Conservation (phyloP, 495 filamentous ascomycete species). For the Bombardia bombarda region DNA sequence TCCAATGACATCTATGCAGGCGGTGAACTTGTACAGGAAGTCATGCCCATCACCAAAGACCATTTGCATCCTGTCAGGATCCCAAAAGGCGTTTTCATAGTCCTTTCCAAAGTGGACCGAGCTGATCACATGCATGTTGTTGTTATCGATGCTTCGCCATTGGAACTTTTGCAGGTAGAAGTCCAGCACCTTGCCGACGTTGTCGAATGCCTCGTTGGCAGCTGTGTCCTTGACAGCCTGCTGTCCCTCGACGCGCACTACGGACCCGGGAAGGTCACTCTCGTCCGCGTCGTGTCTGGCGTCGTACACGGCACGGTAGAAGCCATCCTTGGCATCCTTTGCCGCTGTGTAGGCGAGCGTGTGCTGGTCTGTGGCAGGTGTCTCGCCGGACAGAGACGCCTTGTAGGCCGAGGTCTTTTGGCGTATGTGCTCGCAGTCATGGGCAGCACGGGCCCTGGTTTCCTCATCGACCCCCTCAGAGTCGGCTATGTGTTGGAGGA, state of each 20-base stretch:
- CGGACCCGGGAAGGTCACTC: conserved; percentile 24
- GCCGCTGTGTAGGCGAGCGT: neutral
- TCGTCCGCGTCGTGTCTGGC: conserved; percentile 25
- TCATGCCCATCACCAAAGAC: conserved; percentile 41
- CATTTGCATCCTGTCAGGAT: conserved; percentile 25
- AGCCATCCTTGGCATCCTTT: conserved; percentile 8
- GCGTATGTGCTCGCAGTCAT: conserved; percentile 26
- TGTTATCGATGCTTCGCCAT: conserved; percentile 39
- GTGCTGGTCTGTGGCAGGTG: conserved; percentile 5
- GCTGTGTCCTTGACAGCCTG: conserved; percentile 20
- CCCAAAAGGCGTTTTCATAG: conserved; percentile 21
- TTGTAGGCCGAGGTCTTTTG: conserved; percentile 22
- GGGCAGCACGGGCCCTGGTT: conserved; percentile 21
- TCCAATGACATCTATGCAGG: conserved; percentile 40
- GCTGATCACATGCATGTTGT: conserved; percentile 32
- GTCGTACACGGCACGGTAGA: conserved; percentile 33
- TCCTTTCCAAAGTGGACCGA: conserved; percentile 34
- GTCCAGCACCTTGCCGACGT: conserved; percentile 29
- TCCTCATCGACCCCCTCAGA: conserved; percentile 27
- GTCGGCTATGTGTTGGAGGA: conserved; percentile 31
- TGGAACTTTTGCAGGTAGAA: conserved; percentile 37
- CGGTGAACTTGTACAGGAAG: conserved; percentile 33
- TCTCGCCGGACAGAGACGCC: conserved; percentile 11
- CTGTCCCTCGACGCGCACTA: conserved; percentile 33
- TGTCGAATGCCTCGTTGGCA: conserved; percentile 33